Conservation (phyloP, 768 basidiomycete species). For the Pleurotus tuoliensis region DNA sequence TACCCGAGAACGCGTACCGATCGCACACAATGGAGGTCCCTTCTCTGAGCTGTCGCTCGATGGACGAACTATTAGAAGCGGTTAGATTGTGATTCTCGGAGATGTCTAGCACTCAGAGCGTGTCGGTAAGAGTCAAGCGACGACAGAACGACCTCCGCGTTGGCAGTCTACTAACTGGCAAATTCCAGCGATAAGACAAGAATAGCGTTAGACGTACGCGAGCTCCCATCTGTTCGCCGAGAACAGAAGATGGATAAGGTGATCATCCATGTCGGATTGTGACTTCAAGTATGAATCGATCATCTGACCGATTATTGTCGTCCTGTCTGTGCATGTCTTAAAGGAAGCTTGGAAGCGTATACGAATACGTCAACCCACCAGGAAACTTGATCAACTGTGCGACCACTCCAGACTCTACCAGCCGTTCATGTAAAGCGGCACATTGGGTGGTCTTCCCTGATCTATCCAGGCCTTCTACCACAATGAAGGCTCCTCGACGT, state of each 20-base stretch:
- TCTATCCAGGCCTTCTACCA: conserved; percentile 92
- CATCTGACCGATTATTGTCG: conserved; percentile 87
- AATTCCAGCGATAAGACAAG: neutral
- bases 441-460: conserved; percentile 95
- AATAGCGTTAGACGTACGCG: conserved; percentile 46
- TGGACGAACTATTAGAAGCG: conserved; percentile 42
- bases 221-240: conserved; percentile 97
- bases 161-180: neutral
- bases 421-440: conserved; percentile 48
- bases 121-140: neutral
- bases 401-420: conserved; percentile 40
- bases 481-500: conserved; percentile 76
- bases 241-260: conserved; percentile 89
- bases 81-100: neutral
- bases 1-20: conserved; percentile 94
- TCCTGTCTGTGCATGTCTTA: conserved; percentile 81
- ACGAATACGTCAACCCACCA: conserved; percentile 44
- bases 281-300: conserved; percentile 90
- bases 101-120: neutral
- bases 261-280: conserved; percentile 85
- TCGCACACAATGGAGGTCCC: conserved; percentile 85
- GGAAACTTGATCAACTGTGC: conserved; percentile 83
- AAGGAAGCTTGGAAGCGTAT: neutral
- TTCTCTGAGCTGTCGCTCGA: conserved; percentile 50
- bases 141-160: neutral